Evolutionary conservation across 768 basidiomycete species (phyloP), one percentile per base, ranked within the genome.

Genomic region (Boletales sp.): DNA sequence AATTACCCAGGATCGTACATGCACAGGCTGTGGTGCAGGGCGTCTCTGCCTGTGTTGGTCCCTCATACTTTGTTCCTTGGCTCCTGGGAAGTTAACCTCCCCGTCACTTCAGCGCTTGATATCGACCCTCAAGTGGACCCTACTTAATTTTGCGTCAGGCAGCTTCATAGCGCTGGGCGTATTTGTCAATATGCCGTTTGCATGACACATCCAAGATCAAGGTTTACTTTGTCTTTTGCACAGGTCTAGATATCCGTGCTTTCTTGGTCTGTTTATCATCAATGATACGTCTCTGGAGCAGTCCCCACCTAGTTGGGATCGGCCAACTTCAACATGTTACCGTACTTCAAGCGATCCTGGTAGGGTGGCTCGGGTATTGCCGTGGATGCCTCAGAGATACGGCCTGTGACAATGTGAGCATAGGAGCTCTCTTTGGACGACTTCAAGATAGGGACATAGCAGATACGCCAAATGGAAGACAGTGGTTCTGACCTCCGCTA

Each of bases 141-240:
- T 6, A 28, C 25, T 3, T 6, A 28, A 7, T 83, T 85, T 77
- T 58, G 72, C 75, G 15, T 81, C 84, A 4, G 86, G 82, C 8
- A 86, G 86, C 66, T 81, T 85, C 67, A 83, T 86, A 63, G 84
- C 81, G 21, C 74, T 87, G 11, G 84, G 84, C 15, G 86, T 87
- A 47, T 70, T 85, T 51, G 57, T 73, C 28, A 86, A 84, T 65
- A 70, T 86, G 50, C 64, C 78, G 61, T 67, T 81, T 52, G 79
- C 82, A 4, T 74, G 74, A 19, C 78, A 78, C 44, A 66, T 80
- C 13, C 82, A 85, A 56, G 86, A 86, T 60, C 78, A 84, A 6
- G 67, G 74, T 35, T 76, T 80, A 32, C 78, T 86, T 25, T 5
- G 77, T 76, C 5, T 57, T 73, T 3, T 84, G 85, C 6, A 70